Conservation (phyloP, 352 stramenopile species). For the Pythium scleroteichum region DNA sequence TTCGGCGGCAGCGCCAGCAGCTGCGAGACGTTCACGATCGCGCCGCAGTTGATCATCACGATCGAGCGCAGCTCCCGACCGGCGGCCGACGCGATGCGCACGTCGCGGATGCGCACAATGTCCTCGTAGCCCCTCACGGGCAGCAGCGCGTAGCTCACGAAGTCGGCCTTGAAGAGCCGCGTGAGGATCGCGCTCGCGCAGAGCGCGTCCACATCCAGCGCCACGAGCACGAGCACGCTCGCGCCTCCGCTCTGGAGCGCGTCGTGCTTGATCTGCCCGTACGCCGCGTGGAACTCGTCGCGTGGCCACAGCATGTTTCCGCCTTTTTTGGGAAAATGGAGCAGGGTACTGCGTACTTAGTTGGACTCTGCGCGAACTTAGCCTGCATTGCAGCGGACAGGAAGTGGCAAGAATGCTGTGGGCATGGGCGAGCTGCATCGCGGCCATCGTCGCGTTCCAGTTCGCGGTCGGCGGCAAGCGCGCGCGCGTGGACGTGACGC, state of each 20-base stretch:
- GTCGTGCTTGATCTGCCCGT: conserved; percentile 81
- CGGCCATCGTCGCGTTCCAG: conserved; percentile 28
- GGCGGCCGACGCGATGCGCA: conserved; percentile 47
- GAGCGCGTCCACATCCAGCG: conserved; percentile 94
- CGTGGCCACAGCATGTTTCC: conserved; percentile 77
- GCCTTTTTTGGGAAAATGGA: conserved; percentile 3
- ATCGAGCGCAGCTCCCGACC: conserved; percentile 84
- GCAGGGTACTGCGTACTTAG: neutral
- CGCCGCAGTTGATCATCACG: conserved; percentile 95
- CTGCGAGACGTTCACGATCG: conserved; percentile 89
- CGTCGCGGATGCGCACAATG: conserved; percentile 72
- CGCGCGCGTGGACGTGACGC: neutral
- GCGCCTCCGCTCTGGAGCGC: conserved; percentile 66
- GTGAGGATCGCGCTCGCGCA: conserved; percentile 94
- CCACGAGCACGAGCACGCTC: conserved; percentile 92
- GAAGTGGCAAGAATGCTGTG: conserved; percentile 6
- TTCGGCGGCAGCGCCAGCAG: conserved; percentile 69
- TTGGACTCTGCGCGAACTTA: conserved; percentile 5
- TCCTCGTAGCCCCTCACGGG: conserved; percentile 85
- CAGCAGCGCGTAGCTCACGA: conserved; percentile 75
- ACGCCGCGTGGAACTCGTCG: conserved; percentile 85
- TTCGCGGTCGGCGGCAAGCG: conserved; percentile 18
- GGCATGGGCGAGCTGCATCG: conserved; percentile 18
- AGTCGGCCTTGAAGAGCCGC: conserved; percentile 65
- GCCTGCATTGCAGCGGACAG: conserved; percentile 7